Conservation (phyloP, 176 grass and related monocot genomes). For the Phoenix roebelenii region DNA sequence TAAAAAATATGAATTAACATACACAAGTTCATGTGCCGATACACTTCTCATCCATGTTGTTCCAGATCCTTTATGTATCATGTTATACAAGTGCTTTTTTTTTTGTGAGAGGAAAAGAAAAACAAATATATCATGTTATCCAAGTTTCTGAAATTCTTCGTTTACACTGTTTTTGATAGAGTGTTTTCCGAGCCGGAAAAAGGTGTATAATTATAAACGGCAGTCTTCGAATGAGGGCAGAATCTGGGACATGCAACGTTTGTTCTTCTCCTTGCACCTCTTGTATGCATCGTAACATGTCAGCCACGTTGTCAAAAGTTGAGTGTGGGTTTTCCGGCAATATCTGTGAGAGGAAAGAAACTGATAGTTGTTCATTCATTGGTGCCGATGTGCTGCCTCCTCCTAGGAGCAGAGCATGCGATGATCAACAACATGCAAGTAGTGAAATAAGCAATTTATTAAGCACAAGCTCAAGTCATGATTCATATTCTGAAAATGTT, state of each 20-base stretch:
- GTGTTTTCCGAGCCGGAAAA: too few species aligned
- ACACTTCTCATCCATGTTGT: too few species aligned
- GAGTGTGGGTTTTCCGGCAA: slow-evolving; percentile 53
- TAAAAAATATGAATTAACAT: too few species aligned
- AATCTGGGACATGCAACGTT: slow-evolving; percentile 71
- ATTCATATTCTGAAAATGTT: slow-evolving; percentile 48
- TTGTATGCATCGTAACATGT: slow-evolving; percentile 43
- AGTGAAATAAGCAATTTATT: slow-evolving; percentile 31
- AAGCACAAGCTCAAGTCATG: slow-evolving; percentile 54
- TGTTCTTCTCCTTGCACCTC: slow-evolving; percentile 67
- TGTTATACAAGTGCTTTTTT: too few species aligned
- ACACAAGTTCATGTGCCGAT: too few species aligned
- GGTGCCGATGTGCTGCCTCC: slow-evolving; percentile 17
- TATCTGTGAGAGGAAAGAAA: slow-evolving; percentile 34
- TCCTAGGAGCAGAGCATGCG: slow-evolving; percentile 25
- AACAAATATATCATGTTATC: too few species aligned
- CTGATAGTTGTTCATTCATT: slow-evolving; percentile 29
- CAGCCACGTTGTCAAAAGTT: slow-evolving; percentile 28
- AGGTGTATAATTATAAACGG: too few species aligned
- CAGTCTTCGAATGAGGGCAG: slow-evolving; percentile 20
- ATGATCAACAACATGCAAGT: slow-evolving; percentile 22
- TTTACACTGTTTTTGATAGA: too few species aligned
- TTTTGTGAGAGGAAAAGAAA: too few species aligned
- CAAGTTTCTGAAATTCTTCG: too few species aligned
- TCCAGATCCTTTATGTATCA: too few species aligned